A percentile compares a stretch with the other conserved stretches of the same genome.
These are phyloP conservation scores for Obba rivulosa DNA, from an alignment of 768 basidiomycete species.

Conservation along the genomic window DNA sequence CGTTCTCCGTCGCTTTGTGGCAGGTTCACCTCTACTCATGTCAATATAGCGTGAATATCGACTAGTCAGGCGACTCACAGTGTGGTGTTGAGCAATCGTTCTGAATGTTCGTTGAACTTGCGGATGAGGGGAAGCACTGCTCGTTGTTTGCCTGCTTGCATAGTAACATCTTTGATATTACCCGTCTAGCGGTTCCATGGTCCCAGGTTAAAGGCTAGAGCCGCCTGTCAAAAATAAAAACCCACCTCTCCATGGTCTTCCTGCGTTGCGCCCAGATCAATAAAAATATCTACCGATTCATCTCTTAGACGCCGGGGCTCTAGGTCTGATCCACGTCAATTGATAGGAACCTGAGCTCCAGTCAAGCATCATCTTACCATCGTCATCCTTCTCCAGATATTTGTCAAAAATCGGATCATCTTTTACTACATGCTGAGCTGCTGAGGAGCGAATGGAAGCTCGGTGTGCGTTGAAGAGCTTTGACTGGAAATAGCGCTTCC, in stretches of 20 bases:
- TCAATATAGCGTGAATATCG: neutral
- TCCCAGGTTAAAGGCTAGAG: neutral
- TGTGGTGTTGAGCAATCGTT: slow-evolving; percentile 77
- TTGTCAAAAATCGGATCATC: slow-evolving; percentile 93
- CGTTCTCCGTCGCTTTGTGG: slow-evolving; percentile 56
- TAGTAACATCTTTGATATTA: slow-evolving; percentile 86
- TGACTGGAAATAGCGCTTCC: slow-evolving; percentile 95
- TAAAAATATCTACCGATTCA: slow-evolving; percentile 68
- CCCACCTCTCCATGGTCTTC: slow-evolving; percentile 88
- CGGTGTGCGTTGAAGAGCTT: slow-evolving; percentile 94
- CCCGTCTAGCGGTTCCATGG: slow-evolving; percentile 58
- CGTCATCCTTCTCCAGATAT: slow-evolving; percentile 94
- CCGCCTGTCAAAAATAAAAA: neutral
- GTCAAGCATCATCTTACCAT: slow-evolving; percentile 50
- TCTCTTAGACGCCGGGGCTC: slow-evolving; percentile 69
- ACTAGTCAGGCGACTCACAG: slow-evolving; percentile 39
- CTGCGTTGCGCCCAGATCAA: slow-evolving; percentile 82
- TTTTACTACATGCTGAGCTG: slow-evolving; percentile 77
- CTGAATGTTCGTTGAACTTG: slow-evolving; percentile 97
- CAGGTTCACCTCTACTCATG: slow-evolving; percentile 47
- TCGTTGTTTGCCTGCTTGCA: slow-evolving; percentile 90
- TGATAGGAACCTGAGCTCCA: slow-evolving; percentile 7
- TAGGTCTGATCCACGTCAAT: slow-evolving; percentile 49
- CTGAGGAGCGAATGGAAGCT: slow-evolving; percentile 85
- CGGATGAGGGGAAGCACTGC: slow-evolving; percentile 89